Base-by-base conservation (phyloP, 2,329 filamentous ascomycete genomes). In the Cladophialophora psammophila region DNA sequence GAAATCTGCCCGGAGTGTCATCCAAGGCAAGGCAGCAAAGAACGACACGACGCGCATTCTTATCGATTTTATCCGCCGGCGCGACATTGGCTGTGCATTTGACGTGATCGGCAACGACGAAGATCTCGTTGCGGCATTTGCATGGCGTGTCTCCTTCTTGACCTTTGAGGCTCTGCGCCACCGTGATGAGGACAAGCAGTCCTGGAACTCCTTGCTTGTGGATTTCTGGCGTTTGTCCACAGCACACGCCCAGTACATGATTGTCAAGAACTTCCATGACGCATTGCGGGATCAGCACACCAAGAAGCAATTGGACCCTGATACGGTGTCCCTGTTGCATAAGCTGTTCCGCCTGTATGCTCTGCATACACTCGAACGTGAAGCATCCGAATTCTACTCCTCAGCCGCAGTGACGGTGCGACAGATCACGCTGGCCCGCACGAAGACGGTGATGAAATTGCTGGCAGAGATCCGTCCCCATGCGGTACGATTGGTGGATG, bases 251-350 rank as follows among this genome's bases (percentile, higher is more conserved):
- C 90, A 93, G 78, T 93, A 92, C 78, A 85, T 92, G 72, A 85
- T 93, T 0, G 90, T 93, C 70, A 92, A 91, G 83, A 91, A 89
- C 81, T 93, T 93, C 81, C 92, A 95, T 79, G 83, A 88, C 3
- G 82, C 86, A 1, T 86, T 94, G 20, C 86, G 88, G 42, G 82
- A 83, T 5, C 82, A 83, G 5, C 80, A 84, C 6, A 75, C 82
- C 7, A 83, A 86, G 10, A 78, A 78, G n/a, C 76, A 82, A 12
- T 80, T 91, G 35, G 87, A 89, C 74, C 74, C 82, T 0, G 82
- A 84, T 63, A 91, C 89, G 0, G 79, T 85, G 13, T 77, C 78
- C 0, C 75, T 91, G 9, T 79, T 93, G 72, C 86, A 88, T 79
- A 88, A 88, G 73, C 83, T 91, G 38, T 91, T 90, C 85, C 85